Conservation (phyloP, 2,329 filamentous ascomycete species). For the Colletotrichum echinochloae region DNA sequence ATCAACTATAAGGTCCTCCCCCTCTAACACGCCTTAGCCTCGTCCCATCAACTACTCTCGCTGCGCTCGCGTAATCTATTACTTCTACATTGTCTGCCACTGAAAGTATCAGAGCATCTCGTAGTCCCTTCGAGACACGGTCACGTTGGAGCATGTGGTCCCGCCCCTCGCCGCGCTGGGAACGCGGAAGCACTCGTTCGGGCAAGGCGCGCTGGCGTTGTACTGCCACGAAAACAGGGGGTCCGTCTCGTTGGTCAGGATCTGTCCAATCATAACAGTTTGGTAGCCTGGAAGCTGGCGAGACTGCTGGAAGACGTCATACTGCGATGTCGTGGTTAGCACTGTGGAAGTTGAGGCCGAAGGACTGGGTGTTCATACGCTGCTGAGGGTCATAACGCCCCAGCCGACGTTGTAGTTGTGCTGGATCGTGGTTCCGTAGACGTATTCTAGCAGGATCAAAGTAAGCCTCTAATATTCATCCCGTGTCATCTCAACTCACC, state of each 20-base stretch:
- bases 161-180: slow-evolving; percentile 18
- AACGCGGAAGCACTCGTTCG: slow-evolving; percentile 33
- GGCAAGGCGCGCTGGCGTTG: slow-evolving; percentile 45
- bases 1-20: no score
- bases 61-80: no score
- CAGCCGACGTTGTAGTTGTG: slow-evolving; percentile 50
- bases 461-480: not conserved
- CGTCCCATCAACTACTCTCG: no score
- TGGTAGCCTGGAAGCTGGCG: slow-evolving; percentile 47
- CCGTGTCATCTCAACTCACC: not conserved
- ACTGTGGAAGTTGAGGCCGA: fast-evolving
- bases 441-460: slow-evolving; percentile 54
- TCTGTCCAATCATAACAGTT: slow-evolving; percentile 56
- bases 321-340: slow-evolving; percentile 49
- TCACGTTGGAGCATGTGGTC: slow-evolving; percentile 29
- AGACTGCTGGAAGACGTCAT: slow-evolving; percentile 60
- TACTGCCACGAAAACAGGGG: slow-evolving; percentile 67
- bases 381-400: slow-evolving; percentile 32
- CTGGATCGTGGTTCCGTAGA: slow-evolving; percentile 65
- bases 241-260: slow-evolving; percentile 66
- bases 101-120: not conserved
- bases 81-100: not conserved
- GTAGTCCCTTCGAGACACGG: slow-evolving; percentile 14
- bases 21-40: no score
- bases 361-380: not conserved